Percentiles rank a stretch among this genome's conserved stretches.
These are phyloP conservation scores for Apostasia ramifera DNA, from an alignment of 106 monocot species.

Conservation along the genomic window DNA sequence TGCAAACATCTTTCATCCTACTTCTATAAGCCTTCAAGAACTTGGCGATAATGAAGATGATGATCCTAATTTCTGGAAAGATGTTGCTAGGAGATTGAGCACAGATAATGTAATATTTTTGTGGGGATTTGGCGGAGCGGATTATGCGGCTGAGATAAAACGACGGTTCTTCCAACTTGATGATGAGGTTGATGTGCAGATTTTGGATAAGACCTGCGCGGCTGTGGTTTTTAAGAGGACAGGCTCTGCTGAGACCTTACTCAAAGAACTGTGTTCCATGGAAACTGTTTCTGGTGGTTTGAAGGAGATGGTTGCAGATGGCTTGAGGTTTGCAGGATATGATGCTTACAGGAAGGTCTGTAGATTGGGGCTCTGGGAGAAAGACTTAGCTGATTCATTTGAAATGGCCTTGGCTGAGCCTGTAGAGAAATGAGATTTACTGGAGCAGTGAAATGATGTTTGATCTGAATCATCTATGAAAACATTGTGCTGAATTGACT, in stretches of 20 bases:
- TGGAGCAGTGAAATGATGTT: constrained; percentile 49
- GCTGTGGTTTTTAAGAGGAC: constrained; percentile 33
- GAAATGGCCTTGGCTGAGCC: constrained; percentile 21
- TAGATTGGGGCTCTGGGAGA: constrained; percentile 47
- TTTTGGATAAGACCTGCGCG: constrained; percentile 54
- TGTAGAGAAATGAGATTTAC: constrained; percentile 24
- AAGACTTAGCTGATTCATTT: constrained; percentile 65
- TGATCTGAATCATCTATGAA: constrained; percentile 40
- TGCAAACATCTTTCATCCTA: constrained; percentile 40
- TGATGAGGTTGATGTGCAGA: constrained; percentile 59
- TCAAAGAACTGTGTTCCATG: constrained; percentile 34
- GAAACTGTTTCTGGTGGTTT: constrained; percentile 19
- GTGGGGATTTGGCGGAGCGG: constrained; percentile 45
- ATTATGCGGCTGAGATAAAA: constrained; percentile 32
- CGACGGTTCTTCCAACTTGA: constrained; percentile 28
- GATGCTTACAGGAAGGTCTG: constrained; percentile 63
- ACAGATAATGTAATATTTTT: constrained; percentile 40
- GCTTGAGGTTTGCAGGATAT: constrained; percentile 55
- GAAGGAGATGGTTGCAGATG: constrained; percentile 35
- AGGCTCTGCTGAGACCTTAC: constrained; percentile 27
- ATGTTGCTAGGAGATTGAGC: constrained; percentile 17
- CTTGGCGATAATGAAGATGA: constrained; percentile 13
- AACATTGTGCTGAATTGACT: constrained; percentile 7
- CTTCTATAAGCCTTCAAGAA: constrained; percentile 21
- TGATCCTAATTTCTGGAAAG: background rate